Evolutionary conservation across 768 basidiomycete genomes (phyloP), one percentile per base, ranked within the genome.

Genomic region (Suillus tomentosus): DNA sequence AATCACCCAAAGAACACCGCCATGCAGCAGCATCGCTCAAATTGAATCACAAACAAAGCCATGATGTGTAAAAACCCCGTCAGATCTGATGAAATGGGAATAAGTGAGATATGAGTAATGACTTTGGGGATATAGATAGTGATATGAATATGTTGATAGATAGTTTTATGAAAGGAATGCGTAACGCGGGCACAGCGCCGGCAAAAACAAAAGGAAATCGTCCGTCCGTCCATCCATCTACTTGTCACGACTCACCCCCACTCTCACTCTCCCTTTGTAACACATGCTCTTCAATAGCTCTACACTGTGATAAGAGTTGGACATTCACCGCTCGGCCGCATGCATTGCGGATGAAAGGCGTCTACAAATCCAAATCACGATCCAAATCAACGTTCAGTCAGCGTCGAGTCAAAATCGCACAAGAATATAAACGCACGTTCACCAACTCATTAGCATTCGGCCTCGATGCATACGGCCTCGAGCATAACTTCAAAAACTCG

Each of bases 401-500:
- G 48, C 14, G 22, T 50, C 48, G 3, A 50, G 22, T 50, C 48
- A 50, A 24, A 22, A 50, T 14, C 48, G 24, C 22, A 15, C 13
- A 14, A 50, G 22, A 24, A 13, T 24, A 50, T 2, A 50, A 0
- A 73, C 85, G 17, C 61, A 91, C 91, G 74, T 86, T 85, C 15
- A 84, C 72, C 53, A 92, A 71, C 39, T 86, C 86, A 31, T 70
- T 77, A 14, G 90, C 81, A 64, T 76, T 73, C n/a, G 89, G 88
- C 61, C 91, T 79, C 43, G 76, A 76, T 4, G 76, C 73, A 39
- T 83, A 81, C 17, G 88, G 86, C 54, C 88, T 81, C 10, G 89
- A 90, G 70, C 90, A 92, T 60, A 83, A 72, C 45, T 77, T 79
- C 68, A 94, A 74, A 74, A 94, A 92, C 27, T 91, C 88, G 70